Evolutionary conservation across 169 alveolate species (phyloP).

Genomic region (Cryptosporidium baileyi): DNA sequence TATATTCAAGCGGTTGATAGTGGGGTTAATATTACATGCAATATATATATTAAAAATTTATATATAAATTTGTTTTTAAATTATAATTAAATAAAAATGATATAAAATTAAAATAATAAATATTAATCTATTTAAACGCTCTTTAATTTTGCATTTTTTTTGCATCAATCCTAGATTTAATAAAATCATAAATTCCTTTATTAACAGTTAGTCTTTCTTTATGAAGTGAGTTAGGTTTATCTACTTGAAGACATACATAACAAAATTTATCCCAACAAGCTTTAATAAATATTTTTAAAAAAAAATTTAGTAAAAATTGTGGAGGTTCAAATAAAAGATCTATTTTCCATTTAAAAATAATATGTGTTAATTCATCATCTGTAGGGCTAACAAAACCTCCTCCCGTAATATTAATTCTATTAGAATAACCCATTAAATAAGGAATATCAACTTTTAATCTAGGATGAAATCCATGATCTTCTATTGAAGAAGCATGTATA

Average conservation of each 20-base stretch:
- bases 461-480: constrained; percentile 56
- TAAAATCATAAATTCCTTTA: constrained; percentile 27
- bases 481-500: constrained; percentile 61
- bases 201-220: constrained; percentile 26
- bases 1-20: too few relatives aligned
- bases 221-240: constrained; percentile 36
- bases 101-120: too few relatives aligned
- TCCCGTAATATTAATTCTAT: constrained; percentile 45
- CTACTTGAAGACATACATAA: constrained; percentile 22
- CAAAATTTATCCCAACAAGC: constrained; percentile 64
- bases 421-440: not conserved
- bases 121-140: too few relatives aligned
- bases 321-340: constrained; percentile 54
- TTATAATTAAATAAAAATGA: too few relatives aligned
- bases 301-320: constrained; percentile 5
- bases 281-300: constrained; percentile 24
- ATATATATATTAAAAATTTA: too few relatives aligned
- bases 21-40: too few relatives aligned
- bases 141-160: too few relatives aligned
- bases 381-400: constrained; percentile 61
- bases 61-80: too few relatives aligned
- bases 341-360: constrained; percentile 49
- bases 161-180: not conserved
- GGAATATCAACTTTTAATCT: constrained; percentile 54
- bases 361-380: not conserved